Evolutionary conservation across 331 rosid species (phyloP), one percentile per base, ranked within the genome.

Genomic region (Phaseolus coccineus): DNA sequence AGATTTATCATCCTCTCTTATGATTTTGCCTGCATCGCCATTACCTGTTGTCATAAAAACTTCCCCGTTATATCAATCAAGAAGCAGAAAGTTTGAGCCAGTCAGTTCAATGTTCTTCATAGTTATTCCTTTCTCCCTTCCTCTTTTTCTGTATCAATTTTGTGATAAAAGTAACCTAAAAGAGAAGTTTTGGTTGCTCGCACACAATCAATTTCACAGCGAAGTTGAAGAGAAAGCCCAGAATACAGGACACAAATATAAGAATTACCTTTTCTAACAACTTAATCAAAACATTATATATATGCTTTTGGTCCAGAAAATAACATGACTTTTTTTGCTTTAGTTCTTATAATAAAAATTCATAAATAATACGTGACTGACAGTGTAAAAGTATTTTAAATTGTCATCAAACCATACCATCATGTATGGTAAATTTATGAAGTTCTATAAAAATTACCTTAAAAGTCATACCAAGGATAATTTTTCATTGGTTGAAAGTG

Each of bases 1-100:
- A 68, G 77, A 66, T 58, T 86, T 77, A 80, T 67, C 87, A 59
- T 85, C 83, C 81, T 84, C 91, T 16, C n/a, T 16, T 46, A 63
- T 31, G 22, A 77, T 50, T 65, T 53, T 74, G 22, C 73, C 80
- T 65, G 73, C 75, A 42, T 85, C 72, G 9, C 46, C 66, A 61
- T 74, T 83, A 86, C 87, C 92, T 88, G 89, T 59, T 76, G 82
- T 77, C 14, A 74, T 76, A 2, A 25, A 58, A 83, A 68, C 57
- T 19, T 4, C 39, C 30, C 42, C 63, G 2, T 42, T 42, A 80
- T 51, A 76, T 58, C 37, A 50, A 76, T 40, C 22, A 48, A 75
- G 40, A 74, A 85, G 39, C 73, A 62, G 39, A 30, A 73, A 55
- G 24, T 19, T 52, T 59, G 66, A 73, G 53, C 71, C 56, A 65